Conservation (phyloP, 176 grass and related monocot species). For the Aegilops longissima region DNA sequence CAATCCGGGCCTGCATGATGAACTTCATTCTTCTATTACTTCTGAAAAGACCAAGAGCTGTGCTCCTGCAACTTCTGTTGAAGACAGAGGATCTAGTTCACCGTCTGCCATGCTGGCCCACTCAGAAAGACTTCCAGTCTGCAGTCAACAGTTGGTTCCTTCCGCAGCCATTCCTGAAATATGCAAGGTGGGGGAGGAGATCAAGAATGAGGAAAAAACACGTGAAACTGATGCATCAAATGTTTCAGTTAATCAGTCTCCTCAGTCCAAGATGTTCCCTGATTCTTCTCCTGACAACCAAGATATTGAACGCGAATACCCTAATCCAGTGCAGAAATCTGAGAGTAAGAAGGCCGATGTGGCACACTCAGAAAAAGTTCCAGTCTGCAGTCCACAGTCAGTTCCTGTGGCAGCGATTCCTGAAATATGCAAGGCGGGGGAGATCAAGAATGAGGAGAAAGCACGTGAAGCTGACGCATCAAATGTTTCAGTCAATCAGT, state of each 20-base stretch:
- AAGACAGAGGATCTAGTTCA: constrained; percentile 55
- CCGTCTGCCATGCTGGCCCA: constrained; percentile 29
- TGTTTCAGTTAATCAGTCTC: constrained; percentile 54
- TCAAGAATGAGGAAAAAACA: constrained; percentile 37
- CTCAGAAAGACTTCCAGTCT: constrained; percentile 42
- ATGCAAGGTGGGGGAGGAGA: constrained; percentile 42
- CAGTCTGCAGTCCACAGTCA: constrained; percentile 39
- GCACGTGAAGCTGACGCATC: constrained; percentile 37
- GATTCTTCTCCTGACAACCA: constrained; percentile 45
- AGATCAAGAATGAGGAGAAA: constrained; percentile 33
- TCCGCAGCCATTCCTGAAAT: constrained; percentile 26
- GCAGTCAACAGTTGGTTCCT: constrained; percentile 37
- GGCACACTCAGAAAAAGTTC: constrained; percentile 30
- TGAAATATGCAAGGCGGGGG: constrained; percentile 38
- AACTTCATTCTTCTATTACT: constrained; percentile 47
- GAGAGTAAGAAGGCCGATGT: constrained; percentile 31
- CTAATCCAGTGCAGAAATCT: no score
- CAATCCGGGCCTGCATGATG: constrained; percentile 35
- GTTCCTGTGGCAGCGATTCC: constrained; percentile 28
- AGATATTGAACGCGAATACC: constrained; percentile 28
- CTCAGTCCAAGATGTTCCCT: constrained; percentile 32
- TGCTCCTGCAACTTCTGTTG: constrained; percentile 47
- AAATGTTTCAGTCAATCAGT: constrained; percentile 49
- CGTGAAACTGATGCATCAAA: constrained; percentile 37
- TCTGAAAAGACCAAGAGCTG: constrained; percentile 37